Conservation (phyloP, 2,329 filamentous ascomycete genomes). For the Fusarium praegraminearum region DNA sequence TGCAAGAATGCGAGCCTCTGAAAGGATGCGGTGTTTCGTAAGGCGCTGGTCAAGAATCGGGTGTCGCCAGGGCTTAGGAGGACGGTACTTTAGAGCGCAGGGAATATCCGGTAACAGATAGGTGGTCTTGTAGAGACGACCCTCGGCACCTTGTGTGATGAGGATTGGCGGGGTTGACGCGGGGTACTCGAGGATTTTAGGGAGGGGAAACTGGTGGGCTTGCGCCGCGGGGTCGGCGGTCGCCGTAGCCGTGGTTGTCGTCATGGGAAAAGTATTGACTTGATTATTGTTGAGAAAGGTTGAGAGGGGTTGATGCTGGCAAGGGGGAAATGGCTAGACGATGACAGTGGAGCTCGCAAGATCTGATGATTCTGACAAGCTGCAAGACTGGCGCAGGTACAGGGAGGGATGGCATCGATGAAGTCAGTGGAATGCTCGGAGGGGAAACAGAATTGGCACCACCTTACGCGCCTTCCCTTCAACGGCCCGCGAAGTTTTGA, state of each 20-base stretch:
- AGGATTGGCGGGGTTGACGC: conserved; percentile 72
- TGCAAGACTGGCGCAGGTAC: conserved; percentile 45
- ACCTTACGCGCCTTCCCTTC: conserved; percentile 22
- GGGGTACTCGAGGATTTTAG: conserved; percentile 73
- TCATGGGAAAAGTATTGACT: not conserved
- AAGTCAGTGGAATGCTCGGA: conserved; percentile 34
- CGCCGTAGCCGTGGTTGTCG: conserved; percentile 34
- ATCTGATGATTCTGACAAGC: conserved; percentile 35
- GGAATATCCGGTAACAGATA: conserved; percentile 77
- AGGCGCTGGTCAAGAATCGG: conserved; percentile 88
- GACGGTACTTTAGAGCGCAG: conserved; percentile 90
- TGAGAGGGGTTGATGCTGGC: conserved; percentile 1
- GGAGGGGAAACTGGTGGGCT: conserved; percentile 63
- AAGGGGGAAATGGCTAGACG: conserved; percentile 16
- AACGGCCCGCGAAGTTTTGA: conserved; percentile 42
- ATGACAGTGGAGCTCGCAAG: conserved; percentile 16
- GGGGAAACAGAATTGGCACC: conserved; percentile 38
- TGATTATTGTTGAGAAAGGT: conserved; percentile 16
- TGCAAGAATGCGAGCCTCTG: conserved; percentile 87
- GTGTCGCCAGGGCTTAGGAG: conserved; percentile 91
- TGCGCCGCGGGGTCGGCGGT: conserved; percentile 39
- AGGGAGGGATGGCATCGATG: conserved; percentile 36
- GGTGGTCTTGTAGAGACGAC: conserved; percentile 87
- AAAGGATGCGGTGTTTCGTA: conserved; percentile 86
- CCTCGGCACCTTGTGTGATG: conserved; percentile 95